Percentiles rank a stretch among this genome's conserved stretches.
phyloP scores from a whole-genome alignment of 345 rosid genomes.

The Bretschneidera sinensis region DNA sequence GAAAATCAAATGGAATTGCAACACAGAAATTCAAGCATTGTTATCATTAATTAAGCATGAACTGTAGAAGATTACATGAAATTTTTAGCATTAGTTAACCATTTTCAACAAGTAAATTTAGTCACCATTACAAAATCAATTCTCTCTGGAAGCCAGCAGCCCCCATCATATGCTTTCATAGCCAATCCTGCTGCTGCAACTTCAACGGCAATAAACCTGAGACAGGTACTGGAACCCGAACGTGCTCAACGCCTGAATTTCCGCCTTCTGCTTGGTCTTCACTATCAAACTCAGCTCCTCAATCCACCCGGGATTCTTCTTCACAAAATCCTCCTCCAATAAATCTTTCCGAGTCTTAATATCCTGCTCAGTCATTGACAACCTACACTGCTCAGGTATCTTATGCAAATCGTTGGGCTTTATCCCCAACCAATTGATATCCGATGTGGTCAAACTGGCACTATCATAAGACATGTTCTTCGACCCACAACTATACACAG shows the following conservation, averaged over 20 bases:
- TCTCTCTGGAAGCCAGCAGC: too few relatives aligned
- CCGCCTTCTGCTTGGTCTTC: slow-evolving; percentile 95
- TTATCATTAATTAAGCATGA: too few relatives aligned
- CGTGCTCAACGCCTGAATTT: slow-evolving; percentile 94
- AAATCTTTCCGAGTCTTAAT: slow-evolving; percentile 92
- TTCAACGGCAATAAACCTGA: slow-evolving; percentile 94
- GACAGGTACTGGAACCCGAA: slow-evolving; percentile 96
- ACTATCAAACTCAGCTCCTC: slow-evolving; percentile 97
- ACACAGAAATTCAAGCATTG: too few relatives aligned
- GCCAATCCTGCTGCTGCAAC: slow-evolving; percentile 98
- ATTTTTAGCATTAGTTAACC: too few relatives aligned
- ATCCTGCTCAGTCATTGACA: slow-evolving; percentile 99
- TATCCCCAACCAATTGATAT: slow-evolving; percentile 93
- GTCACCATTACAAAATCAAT: too few relatives aligned
- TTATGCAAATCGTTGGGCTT: slow-evolving; percentile 88
- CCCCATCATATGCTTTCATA: slow-evolving; percentile 30
- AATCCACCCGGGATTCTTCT: slow-evolving; percentile 98
- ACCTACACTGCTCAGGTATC: slow-evolving; percentile 88
- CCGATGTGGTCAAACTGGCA: slow-evolving; percentile 88
- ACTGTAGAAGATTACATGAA: too few relatives aligned
- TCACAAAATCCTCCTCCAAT: slow-evolving; percentile 95
- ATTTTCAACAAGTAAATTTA: too few relatives aligned
- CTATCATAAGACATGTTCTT: slow-evolving; percentile 99
- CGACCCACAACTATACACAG: slow-evolving; percentile 94
- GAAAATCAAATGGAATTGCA: too few relatives aligned